These are phyloP conservation scores for Clavispora asparagi DNA, from an alignment of 805 yeast species.

Conservation along the genomic window DNA sequence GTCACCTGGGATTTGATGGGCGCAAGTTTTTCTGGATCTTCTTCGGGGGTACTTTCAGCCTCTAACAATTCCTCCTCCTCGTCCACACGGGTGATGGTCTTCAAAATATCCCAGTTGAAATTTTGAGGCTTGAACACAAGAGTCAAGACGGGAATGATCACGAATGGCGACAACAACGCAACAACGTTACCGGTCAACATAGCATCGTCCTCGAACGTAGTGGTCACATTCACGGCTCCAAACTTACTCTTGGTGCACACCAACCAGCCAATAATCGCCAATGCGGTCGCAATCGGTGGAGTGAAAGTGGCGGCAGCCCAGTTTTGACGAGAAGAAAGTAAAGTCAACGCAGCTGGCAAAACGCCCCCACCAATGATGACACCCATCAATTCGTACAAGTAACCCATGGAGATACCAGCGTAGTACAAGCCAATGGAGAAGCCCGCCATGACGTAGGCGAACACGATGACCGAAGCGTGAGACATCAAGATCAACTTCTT, in stretches of 20 bases:
- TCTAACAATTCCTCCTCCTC: conserved; percentile 60
- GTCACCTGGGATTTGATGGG: conserved; percentile 37
- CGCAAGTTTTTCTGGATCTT: conserved; percentile 23
- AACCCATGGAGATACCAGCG: conserved; percentile 83
- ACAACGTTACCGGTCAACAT: conserved; percentile 89
- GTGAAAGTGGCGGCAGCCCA: conserved; percentile 63
- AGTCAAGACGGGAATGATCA: conserved; percentile 64
- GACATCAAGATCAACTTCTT: conserved; percentile 64
- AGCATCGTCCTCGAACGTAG: conserved; percentile 78
- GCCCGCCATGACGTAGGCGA: conserved; percentile 66
- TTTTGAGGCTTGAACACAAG: conserved; percentile 60
- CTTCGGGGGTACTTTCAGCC: conserved; percentile 25
- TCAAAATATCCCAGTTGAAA: conserved; percentile 67
- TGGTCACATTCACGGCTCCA: conserved; percentile 29
- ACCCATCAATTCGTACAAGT: conserved; percentile 84
- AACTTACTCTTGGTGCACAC: conserved; percentile 30
- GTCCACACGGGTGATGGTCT: conserved; percentile 59
- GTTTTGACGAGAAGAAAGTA: conserved; percentile 62
- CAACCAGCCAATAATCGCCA: conserved; percentile 63
- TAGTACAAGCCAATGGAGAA: conserved; percentile 78
- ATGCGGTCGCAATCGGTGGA: conserved; percentile 71
- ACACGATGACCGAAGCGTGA: conserved; percentile 57
- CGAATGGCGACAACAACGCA: conserved; percentile 67
- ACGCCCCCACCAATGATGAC: conserved; percentile 85
- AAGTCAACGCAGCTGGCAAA: conserved; percentile 64